phyloP scores from a whole-genome alignment of 768 basidiomycete species.

The Russula sp. region DNA sequence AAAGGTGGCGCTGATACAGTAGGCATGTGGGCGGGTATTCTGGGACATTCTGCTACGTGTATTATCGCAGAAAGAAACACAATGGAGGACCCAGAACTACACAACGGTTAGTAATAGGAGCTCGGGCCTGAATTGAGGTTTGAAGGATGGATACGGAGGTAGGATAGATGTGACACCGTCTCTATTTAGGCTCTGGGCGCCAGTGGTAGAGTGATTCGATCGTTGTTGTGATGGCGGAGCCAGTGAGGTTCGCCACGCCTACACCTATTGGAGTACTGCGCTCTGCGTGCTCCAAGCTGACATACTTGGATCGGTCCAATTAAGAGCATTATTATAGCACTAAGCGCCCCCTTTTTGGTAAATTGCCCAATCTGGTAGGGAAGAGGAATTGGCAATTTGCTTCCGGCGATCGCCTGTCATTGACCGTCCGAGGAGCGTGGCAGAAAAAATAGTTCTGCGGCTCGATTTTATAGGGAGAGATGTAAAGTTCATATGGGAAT shows the following conservation, averaged over 20 bases:
- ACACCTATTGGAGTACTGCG: background rate
- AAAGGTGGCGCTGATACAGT: background rate
- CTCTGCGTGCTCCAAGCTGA: background rate
- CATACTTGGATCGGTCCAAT: conserved; percentile 2
- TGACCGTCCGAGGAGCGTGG: background rate
- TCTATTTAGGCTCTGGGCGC: background rate
- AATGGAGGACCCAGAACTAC: background rate
- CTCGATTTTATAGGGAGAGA: background rate
- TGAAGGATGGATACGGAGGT: background rate
- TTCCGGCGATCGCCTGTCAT: conserved; percentile 21
- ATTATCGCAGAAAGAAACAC: background rate
- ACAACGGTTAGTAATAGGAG: background rate
- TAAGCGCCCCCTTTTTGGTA: conserved; percentile 8
- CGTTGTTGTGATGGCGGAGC: background rate
- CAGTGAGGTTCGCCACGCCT: background rate
- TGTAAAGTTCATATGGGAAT: no score
- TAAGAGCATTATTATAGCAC: background rate
- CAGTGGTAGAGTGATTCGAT: background rate
- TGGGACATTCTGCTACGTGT: background rate
- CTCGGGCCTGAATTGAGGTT: background rate
- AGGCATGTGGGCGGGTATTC: background rate
- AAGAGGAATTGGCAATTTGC: background rate
- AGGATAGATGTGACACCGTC: background rate
- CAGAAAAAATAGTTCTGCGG: conserved; percentile 4
- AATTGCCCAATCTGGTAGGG: conserved; percentile 6